Percentiles rank a stretch among this genome's conserved stretches.
phyloP scores from a whole-genome alignment of 768 basidiomycete species.

The Pleurotus pulmonarius region DNA sequence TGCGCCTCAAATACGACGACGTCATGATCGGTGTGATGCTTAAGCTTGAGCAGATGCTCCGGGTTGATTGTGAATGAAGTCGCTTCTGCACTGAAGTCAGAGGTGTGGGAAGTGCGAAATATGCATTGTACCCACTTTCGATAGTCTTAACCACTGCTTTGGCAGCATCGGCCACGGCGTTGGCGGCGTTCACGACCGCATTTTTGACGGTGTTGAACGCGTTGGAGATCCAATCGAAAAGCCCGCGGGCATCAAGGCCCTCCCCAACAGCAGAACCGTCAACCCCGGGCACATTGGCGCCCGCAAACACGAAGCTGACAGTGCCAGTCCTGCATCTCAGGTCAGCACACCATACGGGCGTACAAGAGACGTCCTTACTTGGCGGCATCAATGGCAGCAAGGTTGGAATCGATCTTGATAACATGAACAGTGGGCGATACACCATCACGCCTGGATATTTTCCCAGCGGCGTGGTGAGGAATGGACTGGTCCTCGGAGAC shows the following conservation, averaged over 20 bases:
- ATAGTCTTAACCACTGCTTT: background rate
- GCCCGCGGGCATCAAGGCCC: background rate
- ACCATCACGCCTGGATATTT: background rate
- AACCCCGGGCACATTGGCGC: constrained; percentile 14
- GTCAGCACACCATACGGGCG: background rate
- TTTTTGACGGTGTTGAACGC: background rate
- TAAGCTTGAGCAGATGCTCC: background rate
- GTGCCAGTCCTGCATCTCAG: background rate
- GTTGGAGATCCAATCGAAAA: background rate
- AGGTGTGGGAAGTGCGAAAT: background rate
- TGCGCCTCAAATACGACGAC: background rate
- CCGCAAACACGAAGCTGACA: constrained; percentile 7
- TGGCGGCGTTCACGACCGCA: background rate
- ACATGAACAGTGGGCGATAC: background rate
- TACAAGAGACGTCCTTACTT: background rate
- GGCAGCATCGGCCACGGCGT: background rate
- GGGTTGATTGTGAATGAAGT: background rate
- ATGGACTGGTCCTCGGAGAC: constrained; percentile 1
- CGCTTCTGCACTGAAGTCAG: background rate
- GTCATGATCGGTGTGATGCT: background rate
- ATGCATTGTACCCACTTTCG: background rate
- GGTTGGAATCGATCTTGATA: background rate
- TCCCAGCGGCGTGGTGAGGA: background rate
- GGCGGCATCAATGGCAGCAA: background rate
- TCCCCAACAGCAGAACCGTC: background rate